Base-by-base conservation (phyloP, 2,329 filamentous ascomycete genomes). In the Thermomyces lanuginosus region DNA sequence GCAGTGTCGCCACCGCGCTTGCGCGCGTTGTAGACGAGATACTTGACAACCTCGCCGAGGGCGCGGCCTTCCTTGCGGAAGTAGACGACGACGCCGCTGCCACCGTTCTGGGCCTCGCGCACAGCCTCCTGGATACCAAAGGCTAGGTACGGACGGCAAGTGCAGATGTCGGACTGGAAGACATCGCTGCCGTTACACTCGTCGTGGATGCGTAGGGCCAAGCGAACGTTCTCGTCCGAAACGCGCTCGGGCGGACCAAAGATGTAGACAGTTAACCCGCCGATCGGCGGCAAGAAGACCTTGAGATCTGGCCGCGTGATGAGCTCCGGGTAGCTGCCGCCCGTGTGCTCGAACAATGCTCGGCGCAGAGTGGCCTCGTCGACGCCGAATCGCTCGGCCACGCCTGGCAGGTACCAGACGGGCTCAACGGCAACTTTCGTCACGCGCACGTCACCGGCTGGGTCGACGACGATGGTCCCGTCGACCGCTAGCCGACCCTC, bases 371-470 rank as follows among this genome's bases (percentile, higher is more conserved):
- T 76, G 7, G 76, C 81, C 58, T 98, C 89, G 35, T 93, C 83
- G 69, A 51, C 92, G 18, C 82, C 82, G 48, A 98, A 98, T 43
- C 89, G 67, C 48, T 92, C 80, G 14, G 89, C 89, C 15, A 95
- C 78, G 2, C 79, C 80, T 1, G 79, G 80, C 6, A 86, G 60
- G 56, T 83, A 86, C 79, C 79, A 86, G 8, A 80, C 86, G 13
- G 89, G 89, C 53, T 98, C 89, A 11, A 93, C 89, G 3, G 89
- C 89, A 37, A 95, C 81, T 51, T 98, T 98, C 24, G 89, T 95
- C 4, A 95, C 89, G 16, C 78, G 78, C 19, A 95, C 63, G 49
- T 95, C 89, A 29, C 89, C 89, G 2, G 60, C 57, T n/a, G 72
- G 64, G 45, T 92, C 92, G 28, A 95, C 53, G 45, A 83, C 86